Evolutionary conservation across 139 green algal species (phyloP).

Genomic region (Closterium sp.): DNA sequence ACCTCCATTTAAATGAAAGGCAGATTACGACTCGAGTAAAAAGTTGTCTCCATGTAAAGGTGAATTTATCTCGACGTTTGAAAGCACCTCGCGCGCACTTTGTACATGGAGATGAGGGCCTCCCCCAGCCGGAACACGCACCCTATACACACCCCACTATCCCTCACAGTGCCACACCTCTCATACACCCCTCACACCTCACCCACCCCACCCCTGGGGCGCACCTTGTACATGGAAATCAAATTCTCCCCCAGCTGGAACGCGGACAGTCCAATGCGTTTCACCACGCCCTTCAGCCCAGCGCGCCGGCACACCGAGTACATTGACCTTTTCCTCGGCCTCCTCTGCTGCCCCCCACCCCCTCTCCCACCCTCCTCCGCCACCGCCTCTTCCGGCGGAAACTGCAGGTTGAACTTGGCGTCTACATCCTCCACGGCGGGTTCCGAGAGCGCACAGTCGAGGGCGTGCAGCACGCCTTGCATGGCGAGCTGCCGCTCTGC

Average conservation of each 20-base stretch:
- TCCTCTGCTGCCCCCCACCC: neutral
- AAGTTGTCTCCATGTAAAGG: no score
- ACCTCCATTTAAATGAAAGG: no score
- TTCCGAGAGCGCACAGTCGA: constrained; percentile 33
- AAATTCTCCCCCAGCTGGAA: constrained; percentile 71
- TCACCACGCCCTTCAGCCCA: constrained; percentile 25
- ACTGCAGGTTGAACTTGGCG: constrained; percentile 51
- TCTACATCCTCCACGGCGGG: constrained; percentile 50
- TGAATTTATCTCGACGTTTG: no score
- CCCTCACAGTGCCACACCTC: no score
- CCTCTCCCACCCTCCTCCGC: neutral
- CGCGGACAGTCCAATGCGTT: constrained; percentile 46
- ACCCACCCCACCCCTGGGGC: no score
- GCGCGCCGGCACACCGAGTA: constrained; percentile 31
- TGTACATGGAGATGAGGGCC: constrained; percentile 57
- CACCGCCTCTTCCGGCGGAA: constrained; percentile 25
- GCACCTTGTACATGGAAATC: neutral
- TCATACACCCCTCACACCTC: no score
- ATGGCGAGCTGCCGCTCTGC: constrained; percentile 7
- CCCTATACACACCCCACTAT: no score
- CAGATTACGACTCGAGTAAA: no score
- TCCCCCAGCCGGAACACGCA: no score
- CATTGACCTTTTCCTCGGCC: constrained; percentile 22
- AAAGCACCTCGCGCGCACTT: constrained; percentile 41
- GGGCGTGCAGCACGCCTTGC: constrained; percentile 10